Percentiles rank a stretch among this genome's conserved stretches.
Conservation (phyloP, 140 eudicot genomes). For the Flaveria floridana region DNA sequence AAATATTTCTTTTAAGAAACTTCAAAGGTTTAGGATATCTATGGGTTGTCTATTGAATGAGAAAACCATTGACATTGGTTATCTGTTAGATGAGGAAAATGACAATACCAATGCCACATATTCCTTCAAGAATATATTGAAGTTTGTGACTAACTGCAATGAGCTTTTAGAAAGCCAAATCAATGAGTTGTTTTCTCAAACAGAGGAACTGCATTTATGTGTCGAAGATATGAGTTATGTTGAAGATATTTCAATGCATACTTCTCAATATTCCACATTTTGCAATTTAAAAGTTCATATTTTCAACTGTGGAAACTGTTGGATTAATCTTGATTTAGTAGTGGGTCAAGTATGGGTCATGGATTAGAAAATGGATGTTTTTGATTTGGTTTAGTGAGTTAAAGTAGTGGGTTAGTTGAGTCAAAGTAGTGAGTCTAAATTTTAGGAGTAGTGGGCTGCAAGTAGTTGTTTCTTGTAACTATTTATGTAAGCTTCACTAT, state of each 20-base stretch:
- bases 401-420: too few relatives aligned
- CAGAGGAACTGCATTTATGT: neutral
- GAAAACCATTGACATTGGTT: too few relatives aligned
- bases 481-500: too few relatives aligned
- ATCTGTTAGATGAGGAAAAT: neutral
- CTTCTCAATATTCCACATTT: neutral
- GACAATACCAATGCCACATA: neutral
- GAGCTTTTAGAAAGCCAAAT: neutral
- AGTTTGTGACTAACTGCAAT: neutral
- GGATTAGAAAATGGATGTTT: too few relatives aligned
- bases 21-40: slow-evolving; percentile 14
- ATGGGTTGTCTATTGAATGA: neutral
- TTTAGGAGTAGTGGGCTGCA: too few relatives aligned
- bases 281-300: slow-evolving; percentile 1
- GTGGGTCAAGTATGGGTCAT: too few relatives aligned
- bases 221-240: neutral
- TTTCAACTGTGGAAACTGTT: neutral
- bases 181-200: slow-evolving; percentile 2
- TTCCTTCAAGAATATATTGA: neutral
- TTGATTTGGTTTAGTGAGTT: too few relatives aligned
- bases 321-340: too few relatives aligned
- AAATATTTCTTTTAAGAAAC: neutral
- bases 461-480: too few relatives aligned
- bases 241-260: neutral
- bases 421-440: too few relatives aligned